Evolutionary conservation across 2,329 filamentous ascomycete genomes (phyloP), one percentile per base, ranked within the genome.

Genomic region (Paracoccidioides brasiliensis): DNA sequence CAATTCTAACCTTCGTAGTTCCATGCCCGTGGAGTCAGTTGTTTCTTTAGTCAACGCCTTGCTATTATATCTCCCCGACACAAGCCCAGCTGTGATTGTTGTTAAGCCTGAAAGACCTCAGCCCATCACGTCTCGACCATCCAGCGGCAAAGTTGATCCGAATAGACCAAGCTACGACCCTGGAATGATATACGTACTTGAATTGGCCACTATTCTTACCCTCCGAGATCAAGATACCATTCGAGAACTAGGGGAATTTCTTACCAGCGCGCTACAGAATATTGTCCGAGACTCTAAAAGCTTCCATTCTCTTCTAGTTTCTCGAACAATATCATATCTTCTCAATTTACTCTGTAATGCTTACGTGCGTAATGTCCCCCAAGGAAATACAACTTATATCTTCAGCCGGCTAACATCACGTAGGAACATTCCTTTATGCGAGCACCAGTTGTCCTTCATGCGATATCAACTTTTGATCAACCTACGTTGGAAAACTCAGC

Each of bases 351-450:
- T 98, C 42, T 85, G 87, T 62, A 81, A 85, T 22, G 91, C 90
- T 74, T 94, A 95, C 70, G 87, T 90, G 78, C 74, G 85, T 75
- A 43, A 12, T 7, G 30, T 43, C 10, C 35, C 32, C 35, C 42
- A 10, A 37, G 10, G 32, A 64, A 55, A 32, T 41, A 40, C 43
- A 43, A 10, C 35, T 15, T 42, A 35, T 35, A 48, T 48, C 6
- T 48, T 32, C 30, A 3, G 7, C 3, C 14, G n/a, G 55, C 65
- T 70, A 57, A 69, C 67, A 45, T 41, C 40, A 61, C 45, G 2
- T 61, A 90, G 86, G 86, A 95, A 62, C 82, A 91, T 64, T 88
- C 94, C 64, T 95, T 93, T 68, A 84, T 96, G 65, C 88, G 93
- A 56, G 88, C 90, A 0, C 93, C 93, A 1, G 87, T 97, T 52